Conservation (phyloP, 1,284 basidiomycete genomes). For the Stygiomarasmius scandens region DNA sequence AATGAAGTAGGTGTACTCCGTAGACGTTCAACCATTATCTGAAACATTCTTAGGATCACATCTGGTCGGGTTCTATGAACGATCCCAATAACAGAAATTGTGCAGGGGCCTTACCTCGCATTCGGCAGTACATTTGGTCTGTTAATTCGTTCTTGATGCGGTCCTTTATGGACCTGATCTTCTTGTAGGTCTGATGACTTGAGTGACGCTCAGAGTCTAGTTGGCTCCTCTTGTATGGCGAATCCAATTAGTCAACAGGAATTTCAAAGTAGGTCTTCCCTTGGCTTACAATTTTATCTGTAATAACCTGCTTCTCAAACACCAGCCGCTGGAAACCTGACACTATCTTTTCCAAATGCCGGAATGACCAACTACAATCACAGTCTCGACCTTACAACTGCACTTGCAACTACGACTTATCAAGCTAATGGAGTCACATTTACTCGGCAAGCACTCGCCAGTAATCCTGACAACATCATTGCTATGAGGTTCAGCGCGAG, state of each 20-base stretch:
- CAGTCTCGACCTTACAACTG: constrained; percentile 16
- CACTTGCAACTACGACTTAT: constrained; percentile 17
- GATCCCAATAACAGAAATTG: constrained; percentile 17
- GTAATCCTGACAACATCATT: constrained; percentile 17
- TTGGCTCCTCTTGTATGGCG: constrained; percentile 15
- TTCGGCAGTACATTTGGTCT: constrained; percentile 16
- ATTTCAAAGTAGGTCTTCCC: constrained; percentile 14
- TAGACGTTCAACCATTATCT: too few relatives aligned
- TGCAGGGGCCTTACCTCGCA: constrained; percentile 3
- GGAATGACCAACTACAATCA: constrained; percentile 14
- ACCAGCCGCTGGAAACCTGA: constrained; percentile 17
- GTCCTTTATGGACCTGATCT: too few relatives aligned
- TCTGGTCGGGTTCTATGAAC: constrained; percentile 20
- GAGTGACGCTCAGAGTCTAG: constrained; percentile 7
- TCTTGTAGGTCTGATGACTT: constrained; percentile 15
- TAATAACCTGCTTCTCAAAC: neutral
- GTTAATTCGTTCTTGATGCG: too few relatives aligned
- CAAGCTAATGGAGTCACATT: constrained; percentile 12
- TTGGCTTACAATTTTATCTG: neutral
- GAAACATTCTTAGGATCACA: constrained; percentile 19
- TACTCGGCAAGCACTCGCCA: constrained; percentile 18
- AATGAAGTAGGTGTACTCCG: constrained; percentile 13
- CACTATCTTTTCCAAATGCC: constrained; percentile 5
- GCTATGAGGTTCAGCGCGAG: constrained; percentile 16
- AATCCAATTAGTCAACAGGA: constrained; percentile 17